A percentile compares a stretch with the other conserved stretches of the same genome.
These are phyloP conservation scores for Rubia peregrina DNA, from an alignment of 305 asterid genomes.

Conservation along the genomic window DNA sequence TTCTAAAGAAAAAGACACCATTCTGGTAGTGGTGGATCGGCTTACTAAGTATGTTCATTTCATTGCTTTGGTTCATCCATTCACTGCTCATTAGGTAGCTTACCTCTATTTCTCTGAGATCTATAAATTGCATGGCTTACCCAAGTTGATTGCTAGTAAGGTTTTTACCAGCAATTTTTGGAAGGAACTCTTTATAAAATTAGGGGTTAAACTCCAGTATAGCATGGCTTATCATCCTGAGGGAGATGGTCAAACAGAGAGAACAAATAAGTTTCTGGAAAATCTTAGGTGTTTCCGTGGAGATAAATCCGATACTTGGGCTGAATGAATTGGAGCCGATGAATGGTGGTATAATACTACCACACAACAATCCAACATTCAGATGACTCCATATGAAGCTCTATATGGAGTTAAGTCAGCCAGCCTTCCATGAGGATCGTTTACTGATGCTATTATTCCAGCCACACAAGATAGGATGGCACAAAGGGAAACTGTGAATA, in stretches of 20 bases:
- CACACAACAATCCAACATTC: not conserved
- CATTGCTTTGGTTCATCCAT: not conserved
- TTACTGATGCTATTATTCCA: not conserved
- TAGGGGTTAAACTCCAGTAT: not conserved
- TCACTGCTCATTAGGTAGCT: not conserved
- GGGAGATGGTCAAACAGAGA: not conserved
- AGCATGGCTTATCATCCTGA: slow-evolving; percentile 5
- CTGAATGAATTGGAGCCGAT: fast-evolving
- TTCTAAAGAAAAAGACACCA: not conserved
- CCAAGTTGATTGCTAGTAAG: not conserved
- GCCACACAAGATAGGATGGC: not conserved
- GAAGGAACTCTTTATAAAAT: not conserved
- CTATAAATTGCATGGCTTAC: not conserved
- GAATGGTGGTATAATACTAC: not conserved
- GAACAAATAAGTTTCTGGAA: not conserved
- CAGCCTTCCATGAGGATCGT: not conserved
- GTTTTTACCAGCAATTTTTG: slow-evolving; percentile 4
- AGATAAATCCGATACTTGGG: not conserved
- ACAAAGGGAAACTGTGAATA: not conserved
- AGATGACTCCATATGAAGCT: not conserved
- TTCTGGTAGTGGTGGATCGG: not conserved
- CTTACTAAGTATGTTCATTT: slow-evolving; percentile 6
- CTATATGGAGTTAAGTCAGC: not conserved
- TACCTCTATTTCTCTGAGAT: not conserved
- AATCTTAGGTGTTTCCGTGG: not conserved